Evolutionary conservation across 768 basidiomycete genomes (phyloP).

Genomic region (Auricularia sp.): DNA sequence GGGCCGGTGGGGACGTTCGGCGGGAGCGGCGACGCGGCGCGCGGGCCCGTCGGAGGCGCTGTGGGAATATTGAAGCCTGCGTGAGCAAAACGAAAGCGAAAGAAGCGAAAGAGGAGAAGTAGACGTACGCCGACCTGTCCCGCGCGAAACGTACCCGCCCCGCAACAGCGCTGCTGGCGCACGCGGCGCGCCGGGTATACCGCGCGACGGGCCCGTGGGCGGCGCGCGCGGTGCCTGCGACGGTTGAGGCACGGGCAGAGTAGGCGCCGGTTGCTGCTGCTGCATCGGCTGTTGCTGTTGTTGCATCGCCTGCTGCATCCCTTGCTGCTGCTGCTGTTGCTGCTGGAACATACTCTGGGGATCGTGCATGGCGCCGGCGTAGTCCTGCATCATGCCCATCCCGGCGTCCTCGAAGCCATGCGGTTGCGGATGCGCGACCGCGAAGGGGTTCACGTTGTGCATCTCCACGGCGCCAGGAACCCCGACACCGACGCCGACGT

Average conservation of each 20-base stretch:
- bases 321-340: not conserved
- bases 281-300: not conserved
- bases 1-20: constrained; percentile 84
- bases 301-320: not conserved
- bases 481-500: constrained; percentile 41
- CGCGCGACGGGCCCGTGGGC: not conserved
- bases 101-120: no score
- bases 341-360: constrained; percentile 8
- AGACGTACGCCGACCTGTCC: not conserved
- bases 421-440: constrained; percentile 16
- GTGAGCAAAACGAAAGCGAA: not conserved
- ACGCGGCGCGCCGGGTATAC: not conserved
- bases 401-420: constrained; percentile 19
- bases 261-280: not conserved
- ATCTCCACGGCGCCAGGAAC: constrained; percentile 21
- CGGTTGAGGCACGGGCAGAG: not conserved
- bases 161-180: not conserved
- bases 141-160: constrained; percentile 5
- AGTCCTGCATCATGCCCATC: constrained; percentile 20
- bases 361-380: constrained; percentile 33
- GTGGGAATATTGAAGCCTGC: not conserved
- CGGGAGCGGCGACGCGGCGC: constrained; percentile 76
- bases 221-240: constrained; percentile 1
- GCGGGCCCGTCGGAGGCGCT: constrained; percentile 40
- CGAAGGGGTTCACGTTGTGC: constrained; percentile 5